A percentile compares a stretch with the other conserved stretches of the same genome.
Evolutionary conservation across 805 yeast species (phyloP).

Genomic region (Hagleromyces aurorensis): DNA sequence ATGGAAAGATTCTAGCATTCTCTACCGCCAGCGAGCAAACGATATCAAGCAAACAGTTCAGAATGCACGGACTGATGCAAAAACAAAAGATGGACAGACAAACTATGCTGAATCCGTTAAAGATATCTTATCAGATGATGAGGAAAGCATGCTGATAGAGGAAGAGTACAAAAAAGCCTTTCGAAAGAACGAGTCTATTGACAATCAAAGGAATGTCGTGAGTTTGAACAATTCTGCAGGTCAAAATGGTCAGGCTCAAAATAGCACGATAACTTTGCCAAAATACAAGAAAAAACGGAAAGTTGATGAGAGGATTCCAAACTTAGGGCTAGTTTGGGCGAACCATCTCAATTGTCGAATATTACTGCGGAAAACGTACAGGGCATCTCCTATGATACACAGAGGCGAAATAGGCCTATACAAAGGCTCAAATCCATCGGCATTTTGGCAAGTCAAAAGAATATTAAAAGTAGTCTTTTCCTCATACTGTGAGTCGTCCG

Average conservation of each 20-base stretch:
- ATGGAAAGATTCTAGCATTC: constrained; percentile 48
- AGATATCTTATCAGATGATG: constrained; percentile 26
- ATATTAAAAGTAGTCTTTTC: constrained; percentile 37
- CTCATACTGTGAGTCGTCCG: constrained; percentile 23
- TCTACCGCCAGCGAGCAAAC: constrained; percentile 23
- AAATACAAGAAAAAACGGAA: constrained; percentile 22
- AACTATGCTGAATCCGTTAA: constrained; percentile 7
- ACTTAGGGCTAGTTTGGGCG: constrained; percentile 50
- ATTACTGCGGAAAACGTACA: constrained; percentile 36
- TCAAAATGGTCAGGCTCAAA: too few relatives aligned
- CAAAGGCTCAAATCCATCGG: constrained; percentile 28
- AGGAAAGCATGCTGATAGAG: constrained; percentile 21
- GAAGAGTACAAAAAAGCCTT: constrained; percentile 9
- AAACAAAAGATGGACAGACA: constrained; percentile 2
- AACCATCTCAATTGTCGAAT: constrained; percentile 44
- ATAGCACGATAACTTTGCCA: background rate
- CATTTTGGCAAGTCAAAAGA: constrained; percentile 30
- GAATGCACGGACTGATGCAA: constrained; percentile 1
- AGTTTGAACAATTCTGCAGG: too few relatives aligned
- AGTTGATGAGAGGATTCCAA: constrained; percentile 37
- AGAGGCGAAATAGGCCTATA: constrained; percentile 27
- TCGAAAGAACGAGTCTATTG: too few relatives aligned
- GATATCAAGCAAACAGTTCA: too few relatives aligned
- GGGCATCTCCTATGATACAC: constrained; percentile 30
- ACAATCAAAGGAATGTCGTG: too few relatives aligned